These are phyloP conservation scores for Microstegium vimineum DNA, from an alignment of 176 grass and related monocot genomes.

Conservation along the genomic window DNA sequence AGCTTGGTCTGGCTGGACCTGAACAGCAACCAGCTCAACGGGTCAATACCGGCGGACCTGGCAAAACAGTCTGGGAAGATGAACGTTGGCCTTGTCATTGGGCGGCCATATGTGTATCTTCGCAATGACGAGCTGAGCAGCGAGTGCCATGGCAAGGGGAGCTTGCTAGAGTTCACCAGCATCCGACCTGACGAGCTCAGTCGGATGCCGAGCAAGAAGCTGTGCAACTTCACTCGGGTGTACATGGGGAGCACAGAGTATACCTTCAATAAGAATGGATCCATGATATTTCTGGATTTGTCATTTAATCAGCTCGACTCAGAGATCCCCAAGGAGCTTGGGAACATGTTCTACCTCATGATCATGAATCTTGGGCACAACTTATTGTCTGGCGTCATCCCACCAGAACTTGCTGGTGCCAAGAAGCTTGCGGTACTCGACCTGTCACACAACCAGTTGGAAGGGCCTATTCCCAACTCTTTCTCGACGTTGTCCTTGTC, in stretches of 20 bases:
- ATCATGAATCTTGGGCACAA: constrained; percentile 95
- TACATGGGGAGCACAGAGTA: constrained; percentile 89
- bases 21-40: constrained; percentile 77
- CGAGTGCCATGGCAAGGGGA: constrained; percentile 75
- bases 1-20: constrained; percentile 91
- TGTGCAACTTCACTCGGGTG: constrained; percentile 81
- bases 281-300: constrained; percentile 95
- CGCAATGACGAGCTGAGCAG: constrained; percentile 82
- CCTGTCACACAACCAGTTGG: constrained; percentile 73
- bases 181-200: constrained; percentile 70
- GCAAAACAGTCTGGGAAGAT: constrained; percentile 82
- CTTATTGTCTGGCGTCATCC: constrained; percentile 61
- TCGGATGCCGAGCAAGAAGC: constrained; percentile 64
- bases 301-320: constrained; percentile 82
- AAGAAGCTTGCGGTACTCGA: constrained; percentile 74
- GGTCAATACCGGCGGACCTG: constrained; percentile 65
- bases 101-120: constrained; percentile 71
- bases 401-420: constrained; percentile 45
- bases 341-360: constrained; percentile 86
- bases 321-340: constrained; percentile 67
- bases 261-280: constrained; percentile 91
- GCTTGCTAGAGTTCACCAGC: constrained; percentile 81
- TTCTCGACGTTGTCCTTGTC: constrained; percentile 75
- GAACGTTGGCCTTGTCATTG: constrained; percentile 63
- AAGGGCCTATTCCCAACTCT: constrained; percentile 70